Evolutionary conservation across 2,329 filamentous ascomycete species (phyloP), one percentile per base, ranked within the genome.

Genomic region (Xylaria sp.): DNA sequence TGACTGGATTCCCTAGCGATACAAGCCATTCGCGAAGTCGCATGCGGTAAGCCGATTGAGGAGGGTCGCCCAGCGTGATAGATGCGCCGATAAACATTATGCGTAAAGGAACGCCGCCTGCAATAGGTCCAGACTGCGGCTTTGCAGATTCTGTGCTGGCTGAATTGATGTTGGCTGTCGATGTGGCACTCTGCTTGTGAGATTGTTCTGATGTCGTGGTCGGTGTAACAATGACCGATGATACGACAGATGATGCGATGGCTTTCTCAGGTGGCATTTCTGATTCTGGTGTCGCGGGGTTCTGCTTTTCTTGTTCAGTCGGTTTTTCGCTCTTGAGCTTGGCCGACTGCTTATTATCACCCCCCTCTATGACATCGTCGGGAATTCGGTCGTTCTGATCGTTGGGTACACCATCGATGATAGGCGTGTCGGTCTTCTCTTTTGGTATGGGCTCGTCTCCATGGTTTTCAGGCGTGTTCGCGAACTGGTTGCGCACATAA

Each of bases 1-100:
- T 73, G 39, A 74, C 71, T 8, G 62, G 52, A 23, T 74, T 74
- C n/a, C 73, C 73, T 2, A 73, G 57, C 4, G 62, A 62, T 3
- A 71, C 68, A 3, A 74, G 58, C 73, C 71, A 74, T 49, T 74
- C 67, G 48, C 71, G 73, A 1, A 74, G 63, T 28, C 62, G 70
- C 60, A 51, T 69, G 49, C 73, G 71, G 48, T 73, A 74, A 1
- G 71, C 72, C 4, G 66, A 66, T 41, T 74, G 71, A 1, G 61
- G 66, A 4, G 70, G 70, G 4, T 63, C 60, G 5, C 73, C 72
- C 8, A 74, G 68, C 1, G 70, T 71, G n/a, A 73, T 68, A 18
- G 72, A 74, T 52, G 70, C 72, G 23, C 72, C 73, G 20, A 74
- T 69, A 57, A 72, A 74, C 73, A 74, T 74, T 1, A 74, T 51